These are phyloP conservation scores for Colletotrichum sp. DNA, from an alignment of 2,329 filamentous ascomycete genomes.

Conservation along the genomic window DNA sequence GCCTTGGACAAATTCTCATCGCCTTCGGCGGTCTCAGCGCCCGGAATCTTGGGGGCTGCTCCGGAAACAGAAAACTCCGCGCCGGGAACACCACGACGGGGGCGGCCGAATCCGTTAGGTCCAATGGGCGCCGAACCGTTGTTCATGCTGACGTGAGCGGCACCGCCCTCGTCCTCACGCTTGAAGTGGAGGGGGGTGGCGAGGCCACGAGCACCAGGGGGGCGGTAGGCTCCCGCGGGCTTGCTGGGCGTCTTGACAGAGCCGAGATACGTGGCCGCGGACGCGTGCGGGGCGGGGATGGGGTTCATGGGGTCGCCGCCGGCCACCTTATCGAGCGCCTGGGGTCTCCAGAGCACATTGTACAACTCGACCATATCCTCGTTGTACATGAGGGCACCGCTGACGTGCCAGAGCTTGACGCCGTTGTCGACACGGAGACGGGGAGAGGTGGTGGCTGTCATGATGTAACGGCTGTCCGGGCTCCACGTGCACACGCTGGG, in stretches of 20 bases:
- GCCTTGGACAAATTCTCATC: conserved; percentile 82
- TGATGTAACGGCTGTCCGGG: conserved; percentile 91
- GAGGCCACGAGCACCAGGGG: conserved; percentile 88
- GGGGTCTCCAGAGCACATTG: conserved; percentile 86
- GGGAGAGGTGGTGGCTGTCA: conserved; percentile 97
- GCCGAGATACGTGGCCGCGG: conserved; percentile 80
- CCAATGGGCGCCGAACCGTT: conserved; percentile 74
- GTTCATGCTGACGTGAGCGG: conserved; percentile 82
- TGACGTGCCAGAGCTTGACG: conserved; percentile 92
- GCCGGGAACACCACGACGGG: conserved; percentile 82
- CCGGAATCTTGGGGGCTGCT: conserved; percentile 67
- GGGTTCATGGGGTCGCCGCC: conserved; percentile 74
- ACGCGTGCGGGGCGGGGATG: conserved; percentile 80
- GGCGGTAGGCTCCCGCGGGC: conserved; percentile 94
- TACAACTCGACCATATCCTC: conserved; percentile 96
- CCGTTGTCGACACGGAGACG: conserved; percentile 96
- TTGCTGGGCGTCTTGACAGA: conserved; percentile 95
- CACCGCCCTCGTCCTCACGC: conserved; percentile 95
- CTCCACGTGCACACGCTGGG: conserved; percentile 98
- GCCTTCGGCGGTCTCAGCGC: conserved; percentile 66
- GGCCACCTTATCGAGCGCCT: conserved; percentile 62
- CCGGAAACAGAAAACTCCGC: conserved; percentile 77
- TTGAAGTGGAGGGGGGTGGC: conserved; percentile 93
- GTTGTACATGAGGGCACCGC: conserved; percentile 89
- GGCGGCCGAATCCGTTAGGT: conserved; percentile 79